Conservation (phyloP, 208 protist genomes). For the Leishmania braziliensis region DNA sequence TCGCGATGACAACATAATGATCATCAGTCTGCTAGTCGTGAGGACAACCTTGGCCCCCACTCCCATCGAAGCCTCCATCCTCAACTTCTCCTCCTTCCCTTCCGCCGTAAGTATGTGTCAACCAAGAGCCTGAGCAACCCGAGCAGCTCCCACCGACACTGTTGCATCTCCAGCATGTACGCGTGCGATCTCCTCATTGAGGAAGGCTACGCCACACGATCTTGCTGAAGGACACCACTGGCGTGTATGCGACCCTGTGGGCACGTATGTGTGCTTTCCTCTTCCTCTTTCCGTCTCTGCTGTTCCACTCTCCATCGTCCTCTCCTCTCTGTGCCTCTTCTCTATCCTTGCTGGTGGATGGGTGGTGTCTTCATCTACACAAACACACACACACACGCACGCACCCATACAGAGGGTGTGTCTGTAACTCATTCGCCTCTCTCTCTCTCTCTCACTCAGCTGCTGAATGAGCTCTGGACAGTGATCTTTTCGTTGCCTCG, state of each 20-base stretch:
- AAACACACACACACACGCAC: neutral
- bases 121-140: neutral
- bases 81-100: neutral
- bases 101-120: neutral
- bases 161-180: neutral
- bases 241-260: neutral
- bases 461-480: too few species aligned
- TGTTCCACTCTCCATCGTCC: neutral
- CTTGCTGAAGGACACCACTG: neutral
- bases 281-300: neutral
- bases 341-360: neutral
- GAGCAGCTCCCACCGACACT: neutral
- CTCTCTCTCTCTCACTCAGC: neutral
- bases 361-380: neutral
- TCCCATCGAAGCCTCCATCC: neutral
- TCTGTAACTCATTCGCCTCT: neutral
- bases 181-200: neutral
- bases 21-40: neutral
- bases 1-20: neutral
- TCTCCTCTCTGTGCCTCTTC: neutral
- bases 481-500: neutral
- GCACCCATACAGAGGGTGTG: neutral
- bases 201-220: neutral
- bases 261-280: neutral
- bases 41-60: neutral